Base-by-base conservation (phyloP, 306 rosid species). In the Fragaria ananassa region DNA sequence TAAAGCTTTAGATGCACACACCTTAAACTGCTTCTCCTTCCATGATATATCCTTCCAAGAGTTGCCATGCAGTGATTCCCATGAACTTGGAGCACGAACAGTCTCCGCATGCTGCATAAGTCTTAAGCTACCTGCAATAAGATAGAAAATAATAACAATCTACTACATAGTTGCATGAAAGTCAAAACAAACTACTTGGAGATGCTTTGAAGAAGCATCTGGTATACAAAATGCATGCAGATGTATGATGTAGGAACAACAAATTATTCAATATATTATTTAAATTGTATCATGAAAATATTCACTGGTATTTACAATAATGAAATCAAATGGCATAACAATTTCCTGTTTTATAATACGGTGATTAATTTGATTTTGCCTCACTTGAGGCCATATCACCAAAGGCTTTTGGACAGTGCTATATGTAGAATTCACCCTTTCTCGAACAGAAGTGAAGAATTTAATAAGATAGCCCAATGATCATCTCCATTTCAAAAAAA, bases 101-200 rank as follows among this genome's bases (percentile, higher is more conserved):
- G 84, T 86, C 41, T 89, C 91, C 53, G 79, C 97, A 39, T 89
- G 91, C 83, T 95, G 91, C 81, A 95, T 21, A 79, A 95, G 74
- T 83, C 97, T 92, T 82, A 95, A 84, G 90, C 97, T 84, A 88
- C 45, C 97, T 92, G 87, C 86, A 82, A 77, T 50, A 53, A 21
- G 69, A 56, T 65, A 72, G 11, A 31, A 45, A 0, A 27, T 31
- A 31, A 12, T 44, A 35, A 13, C 10, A 46, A 21, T 68, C 42
- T 56, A 57, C 42, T 8, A 47, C 14, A 21, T 12, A 21, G 37
- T 56, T 39, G 35, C 53, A 46, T 54, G 35, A 39, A 8, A 56
- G 68, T 57, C 53, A 72, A 56, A 54, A 21, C 53, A n/a, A 41
- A 42, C 7, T 5, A 18, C 37, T 60, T 25, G 15, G 15, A 21